These are phyloP conservation scores for Apocynum venetum DNA, from an alignment of 257 asterid species.

Conservation along the genomic window DNA sequence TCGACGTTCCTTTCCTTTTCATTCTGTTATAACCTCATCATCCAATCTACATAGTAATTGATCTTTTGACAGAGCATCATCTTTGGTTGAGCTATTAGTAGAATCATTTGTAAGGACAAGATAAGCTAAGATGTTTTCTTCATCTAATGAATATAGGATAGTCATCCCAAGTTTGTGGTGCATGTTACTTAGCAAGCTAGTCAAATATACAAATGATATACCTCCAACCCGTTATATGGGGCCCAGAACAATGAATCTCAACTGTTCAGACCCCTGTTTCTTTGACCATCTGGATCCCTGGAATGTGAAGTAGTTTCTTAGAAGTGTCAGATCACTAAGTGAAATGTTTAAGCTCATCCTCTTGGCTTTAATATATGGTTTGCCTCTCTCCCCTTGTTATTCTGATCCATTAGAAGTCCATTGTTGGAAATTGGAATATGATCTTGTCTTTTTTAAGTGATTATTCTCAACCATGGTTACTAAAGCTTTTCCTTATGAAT, in stretches of 20 bases:
- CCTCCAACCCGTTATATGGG: not conserved
- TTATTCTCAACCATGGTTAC: not conserved
- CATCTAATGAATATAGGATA: not conserved
- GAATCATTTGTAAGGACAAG: not conserved
- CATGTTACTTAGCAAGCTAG: not conserved
- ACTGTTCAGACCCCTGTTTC: not conserved
- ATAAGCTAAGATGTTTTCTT: not conserved
- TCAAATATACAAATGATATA: not conserved
- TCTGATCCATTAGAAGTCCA: not conserved
- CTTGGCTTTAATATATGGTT: not conserved
- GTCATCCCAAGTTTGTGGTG: not conserved
- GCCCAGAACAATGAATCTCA: not conserved
- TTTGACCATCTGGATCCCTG: not conserved
- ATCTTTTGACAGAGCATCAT: not conserved
- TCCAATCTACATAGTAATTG: not conserved
- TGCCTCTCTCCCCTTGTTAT: not conserved
- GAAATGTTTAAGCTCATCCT: not conserved
- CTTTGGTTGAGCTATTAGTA: not conserved
- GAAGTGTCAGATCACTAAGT: not conserved
- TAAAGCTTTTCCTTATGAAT: slow-evolving; percentile 8
- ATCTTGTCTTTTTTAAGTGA: not conserved
- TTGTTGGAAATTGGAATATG: not conserved
- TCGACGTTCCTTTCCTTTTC: not conserved
- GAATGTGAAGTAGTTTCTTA: not conserved
- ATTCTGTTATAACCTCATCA: not conserved